Base-by-base conservation (phyloP, 176 grass and related monocot species). In the Aegilops longissima region DNA sequence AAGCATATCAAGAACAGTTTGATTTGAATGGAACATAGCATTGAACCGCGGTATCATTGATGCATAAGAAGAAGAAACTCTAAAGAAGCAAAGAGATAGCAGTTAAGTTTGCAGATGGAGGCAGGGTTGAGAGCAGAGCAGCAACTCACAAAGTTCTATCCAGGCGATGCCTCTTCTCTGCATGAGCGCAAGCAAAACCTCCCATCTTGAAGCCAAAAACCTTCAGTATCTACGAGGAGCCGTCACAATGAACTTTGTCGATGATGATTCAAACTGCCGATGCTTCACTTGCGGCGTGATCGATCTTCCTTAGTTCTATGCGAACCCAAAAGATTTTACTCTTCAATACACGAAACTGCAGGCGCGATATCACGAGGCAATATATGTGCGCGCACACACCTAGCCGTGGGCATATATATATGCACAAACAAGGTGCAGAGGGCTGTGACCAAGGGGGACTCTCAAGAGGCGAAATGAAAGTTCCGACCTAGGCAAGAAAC, bases 101-200 rank as follows among this genome's bases (percentile, higher is more conserved):
- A 18, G 80, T 11, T 0, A 76, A 9, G 17, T 12, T 7, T 76
- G 25, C 70, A 56, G 33, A 82, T 31, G 63, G 5, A 77, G 16
- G 21, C 17, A 68, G 52, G 68, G 17, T 29, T 5, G 6, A 83
- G 34, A 45, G 49, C 49, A 74, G 71, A 6, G 1, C 44, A 76
- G 9, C 1, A 34, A 90, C 91, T 93, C 85, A 93, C 91, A 58
- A 70, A 72, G 87, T 87, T 82, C 85, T 74, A 8, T 89, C 91
- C 65, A 85, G 49, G 27, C 91, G 91, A 36, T 87, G 70, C 62
- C 91, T 77, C 71, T 80, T 89, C 77, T 90, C 84, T 70, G 69
- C 81, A 58, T 86, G 87, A 66, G 71, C 87, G 21, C 80, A 87
- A 20, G 77, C 49, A 49, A 87, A 80, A 9, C 91, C 85, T 82